phyloP scores from a whole-genome alignment of 176 grass and related monocot genomes.

The Miscanthus lutarioriparius region DNA sequence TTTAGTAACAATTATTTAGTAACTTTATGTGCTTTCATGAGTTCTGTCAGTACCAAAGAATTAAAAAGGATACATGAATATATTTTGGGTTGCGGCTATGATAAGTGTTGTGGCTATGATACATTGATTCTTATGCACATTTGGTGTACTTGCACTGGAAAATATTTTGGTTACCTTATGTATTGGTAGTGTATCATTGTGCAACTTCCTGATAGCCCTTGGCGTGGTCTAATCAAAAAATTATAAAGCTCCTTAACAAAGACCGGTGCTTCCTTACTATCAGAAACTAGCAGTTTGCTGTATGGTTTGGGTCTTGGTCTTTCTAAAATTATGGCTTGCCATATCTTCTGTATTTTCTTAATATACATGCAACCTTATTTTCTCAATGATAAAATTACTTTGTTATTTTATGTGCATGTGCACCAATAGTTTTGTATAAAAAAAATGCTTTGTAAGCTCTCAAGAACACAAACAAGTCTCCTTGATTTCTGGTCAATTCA shows the following conservation, averaged over 20 bases:
- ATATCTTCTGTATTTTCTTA: constrained; percentile 6
- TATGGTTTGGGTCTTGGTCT: not conserved
- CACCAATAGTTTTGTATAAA: not conserved
- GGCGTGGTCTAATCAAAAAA: not conserved
- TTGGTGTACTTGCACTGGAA: not conserved
- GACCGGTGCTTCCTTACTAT: not conserved
- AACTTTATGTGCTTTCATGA: not conserved
- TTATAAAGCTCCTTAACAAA: not conserved
- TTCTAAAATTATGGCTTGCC: not conserved
- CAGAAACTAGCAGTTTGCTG: not conserved
- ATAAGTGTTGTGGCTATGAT: not conserved
- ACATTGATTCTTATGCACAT: not conserved
- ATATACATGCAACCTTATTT: not conserved
- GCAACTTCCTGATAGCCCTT: not conserved
- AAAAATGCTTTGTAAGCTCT: too few species aligned
- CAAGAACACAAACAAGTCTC: too few species aligned
- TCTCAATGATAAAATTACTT: not conserved
- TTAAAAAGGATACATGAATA: not conserved
- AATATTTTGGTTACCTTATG: not conserved
- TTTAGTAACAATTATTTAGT: not conserved
- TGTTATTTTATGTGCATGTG: not conserved
- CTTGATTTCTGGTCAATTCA: not conserved
- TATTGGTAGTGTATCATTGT: not conserved
- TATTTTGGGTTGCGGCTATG: not conserved
- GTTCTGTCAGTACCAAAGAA: not conserved